Base-by-base conservation (phyloP, 306 rosid species). In the Prunus dulcis region DNA sequence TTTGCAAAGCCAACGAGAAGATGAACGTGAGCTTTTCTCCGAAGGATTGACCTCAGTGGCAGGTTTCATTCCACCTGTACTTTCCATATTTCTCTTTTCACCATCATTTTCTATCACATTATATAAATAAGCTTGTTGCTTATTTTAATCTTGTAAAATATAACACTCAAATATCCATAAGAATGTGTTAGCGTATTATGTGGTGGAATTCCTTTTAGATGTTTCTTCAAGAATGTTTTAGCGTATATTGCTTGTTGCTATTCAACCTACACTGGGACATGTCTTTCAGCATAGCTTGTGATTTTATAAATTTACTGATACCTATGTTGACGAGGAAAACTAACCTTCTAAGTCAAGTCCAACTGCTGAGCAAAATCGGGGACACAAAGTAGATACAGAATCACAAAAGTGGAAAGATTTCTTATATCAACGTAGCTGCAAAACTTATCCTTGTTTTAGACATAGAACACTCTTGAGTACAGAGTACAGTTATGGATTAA, bases 1-100 rank as follows among this genome's bases (percentile, higher is more conserved):
- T 78, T 52, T 69, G 25, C 79, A 53, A 85, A 94, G 95, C 84
- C 90, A 84, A 73, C 87, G 70, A 78, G 95, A 89, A 67, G 91
- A 78, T 76, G 93, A 84, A 60, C 83, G 79, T 2, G 91, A 83
- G 79, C 79, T 78, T 82, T 69, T 80, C 32, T 77, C 85, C 0
- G 85, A 86, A 14, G 87, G 83, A 71, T 74, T 76, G 69, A 82
- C 94, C 70, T 77, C 94, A 2, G 88, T 94, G 9, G 74, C 97
- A 89, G 98, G 98, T 94, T 85, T 81, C 84, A 75, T 83, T 60
- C 73, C 82, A 32, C 51, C 74, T 49, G 11, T 75, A 30, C 67
- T 30, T 70, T 60, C 61, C 7, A 11, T 49, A 6, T 75, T 84
- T 73, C 68, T 18, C 63, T 13, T 75, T 43, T 79, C 55, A 43